Evolutionary conservation across 2,329 filamentous ascomycete genomes (phyloP).

Genomic region (Trichoderma sp.): DNA sequence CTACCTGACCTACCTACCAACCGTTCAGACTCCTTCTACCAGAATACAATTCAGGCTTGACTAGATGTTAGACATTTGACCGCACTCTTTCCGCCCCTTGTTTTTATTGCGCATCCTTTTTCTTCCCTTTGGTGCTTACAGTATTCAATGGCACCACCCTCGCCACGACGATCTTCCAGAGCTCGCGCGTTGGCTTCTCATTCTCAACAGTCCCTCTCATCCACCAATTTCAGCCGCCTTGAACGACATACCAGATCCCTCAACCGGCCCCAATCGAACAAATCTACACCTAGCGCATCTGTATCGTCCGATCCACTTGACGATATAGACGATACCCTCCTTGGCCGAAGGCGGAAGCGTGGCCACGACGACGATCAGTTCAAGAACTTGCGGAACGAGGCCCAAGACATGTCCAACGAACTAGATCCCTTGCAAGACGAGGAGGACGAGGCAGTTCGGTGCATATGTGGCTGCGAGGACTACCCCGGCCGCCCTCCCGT

Average conservation of each 20-base stretch:
- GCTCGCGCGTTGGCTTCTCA: slow-evolving; percentile 78
- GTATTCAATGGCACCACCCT: slow-evolving; percentile 61
- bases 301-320: slow-evolving; percentile 71
- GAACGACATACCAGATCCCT: slow-evolving; percentile 75
- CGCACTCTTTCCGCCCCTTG: not conserved
- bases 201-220: slow-evolving; percentile 78
- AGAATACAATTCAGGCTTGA: not conserved
- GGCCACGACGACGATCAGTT: slow-evolving; percentile 66
- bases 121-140: slow-evolving; percentile 29
- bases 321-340: slow-evolving; percentile 71
- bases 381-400: slow-evolving; percentile 48
- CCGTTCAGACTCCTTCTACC: not conserved
- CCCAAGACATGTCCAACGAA: slow-evolving; percentile 61
- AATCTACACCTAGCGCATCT: slow-evolving; percentile 74
- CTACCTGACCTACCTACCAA: slow-evolving; percentile 6
- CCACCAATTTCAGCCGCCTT: slow-evolving; percentile 73
- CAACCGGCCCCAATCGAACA: slow-evolving; percentile 73
- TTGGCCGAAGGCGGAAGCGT: slow-evolving; percentile 79
- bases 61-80: slow-evolving; percentile 21
- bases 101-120: slow-evolving; percentile 12
- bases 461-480: slow-evolving; percentile 91
- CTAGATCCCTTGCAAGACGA: slow-evolving; percentile 71
- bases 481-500: slow-evolving; percentile 82
- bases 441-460: slow-evolving; percentile 93
- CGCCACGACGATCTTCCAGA: slow-evolving; percentile 88